Evolutionary conservation across 495 filamentous ascomycete genomes (phyloP).

Genomic region (Aspergillus biplanus): DNA sequence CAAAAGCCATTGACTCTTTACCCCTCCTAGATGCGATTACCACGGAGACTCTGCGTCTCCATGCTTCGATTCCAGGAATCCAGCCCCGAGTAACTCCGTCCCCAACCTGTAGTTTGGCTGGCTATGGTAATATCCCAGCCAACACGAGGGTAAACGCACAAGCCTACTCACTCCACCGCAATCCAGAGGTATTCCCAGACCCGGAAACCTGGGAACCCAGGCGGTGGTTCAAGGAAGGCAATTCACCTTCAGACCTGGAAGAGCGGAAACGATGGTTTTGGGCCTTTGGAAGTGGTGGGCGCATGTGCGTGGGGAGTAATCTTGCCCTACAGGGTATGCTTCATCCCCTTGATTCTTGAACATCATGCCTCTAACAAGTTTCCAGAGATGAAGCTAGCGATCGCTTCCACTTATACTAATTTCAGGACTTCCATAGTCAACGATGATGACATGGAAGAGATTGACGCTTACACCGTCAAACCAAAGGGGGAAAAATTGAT

Average conservation of each 20-base stretch:
- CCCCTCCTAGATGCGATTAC: slow-evolving; percentile 75
- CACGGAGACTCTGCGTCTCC: slow-evolving; percentile 74
- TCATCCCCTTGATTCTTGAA: neutral
- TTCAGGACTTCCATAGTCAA: slow-evolving; percentile 61
- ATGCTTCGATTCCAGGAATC: slow-evolving; percentile 74
- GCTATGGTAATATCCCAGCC: slow-evolving; percentile 58
- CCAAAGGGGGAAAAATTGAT: slow-evolving; percentile 54
- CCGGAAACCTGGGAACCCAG: slow-evolving; percentile 64
- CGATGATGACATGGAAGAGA: slow-evolving; percentile 62
- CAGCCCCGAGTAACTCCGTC: slow-evolving; percentile 74
- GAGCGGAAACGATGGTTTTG: slow-evolving; percentile 75
- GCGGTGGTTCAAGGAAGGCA: slow-evolving; percentile 59
- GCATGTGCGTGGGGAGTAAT: slow-evolving; percentile 86
- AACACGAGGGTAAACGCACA: slow-evolving; percentile 71
- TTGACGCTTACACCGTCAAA: slow-evolving; percentile 67
- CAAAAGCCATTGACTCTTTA: slow-evolving; percentile 69
- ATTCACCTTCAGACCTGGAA: slow-evolving; percentile 40
- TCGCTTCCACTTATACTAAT: slow-evolving; percentile 67
- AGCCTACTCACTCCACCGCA: slow-evolving; percentile 72
- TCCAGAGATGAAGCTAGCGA: slow-evolving; percentile 52
- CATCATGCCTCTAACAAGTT: slow-evolving; percentile 11
- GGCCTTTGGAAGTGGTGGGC: slow-evolving; percentile 81
- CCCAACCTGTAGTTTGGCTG: slow-evolving; percentile 54
- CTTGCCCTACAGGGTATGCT: slow-evolving; percentile 73
- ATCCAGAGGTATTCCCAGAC: slow-evolving; percentile 61